Base-by-base conservation (phyloP, 768 basidiomycete genomes). In the Suillus discolor region DNA sequence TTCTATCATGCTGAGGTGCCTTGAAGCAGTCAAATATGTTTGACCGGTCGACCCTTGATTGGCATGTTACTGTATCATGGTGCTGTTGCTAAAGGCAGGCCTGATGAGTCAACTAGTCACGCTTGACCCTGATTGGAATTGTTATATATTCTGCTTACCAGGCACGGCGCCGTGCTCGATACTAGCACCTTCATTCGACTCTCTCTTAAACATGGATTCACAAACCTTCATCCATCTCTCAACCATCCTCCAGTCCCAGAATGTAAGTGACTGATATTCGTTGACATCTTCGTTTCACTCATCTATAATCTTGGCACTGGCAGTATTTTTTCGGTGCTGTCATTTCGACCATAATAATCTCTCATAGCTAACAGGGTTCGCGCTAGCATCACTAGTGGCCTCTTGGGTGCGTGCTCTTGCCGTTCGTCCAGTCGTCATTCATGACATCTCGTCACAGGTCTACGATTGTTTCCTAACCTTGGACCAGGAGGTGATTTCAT, bases 401-500 rank as follows among this genome's bases (percentile, higher is more conserved):
- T 55, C 36, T n/a, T 55, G 54, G 54, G 54, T 55, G 54, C 34
- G 54, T 12, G 3, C 12, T 36, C 54, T 55, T 55, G 20, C 18
- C 20, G n/a, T 15, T 31, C 36, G 54, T 55, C 34, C 34, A 36
- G 6, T 12, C 34, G 6, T 7, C 54, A 20, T 55, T 55, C 54
- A 55, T 12, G 36, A 55, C 6, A 34, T 36, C 1, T n/a, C 1
- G 20, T 55, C 31, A 55, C 31, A 55, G 54, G 20, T n/a, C 6
- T 55, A 36, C 34, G 54, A 55, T 20, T 55, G 54, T 55, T 36
- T 55, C 54, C 54, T 55, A 34, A 55, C 34, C 31, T 55, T 55
- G 54, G 54, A 55, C 20, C 54, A 36, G 54, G 54, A 55, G 34
- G 54, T 55, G 34, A 55, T n/a, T 55, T 55, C 20, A n/a, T 55